Evolutionary conservation across 768 basidiomycete genomes (phyloP).

Genomic region (Amanita subjunquillea): DNA sequence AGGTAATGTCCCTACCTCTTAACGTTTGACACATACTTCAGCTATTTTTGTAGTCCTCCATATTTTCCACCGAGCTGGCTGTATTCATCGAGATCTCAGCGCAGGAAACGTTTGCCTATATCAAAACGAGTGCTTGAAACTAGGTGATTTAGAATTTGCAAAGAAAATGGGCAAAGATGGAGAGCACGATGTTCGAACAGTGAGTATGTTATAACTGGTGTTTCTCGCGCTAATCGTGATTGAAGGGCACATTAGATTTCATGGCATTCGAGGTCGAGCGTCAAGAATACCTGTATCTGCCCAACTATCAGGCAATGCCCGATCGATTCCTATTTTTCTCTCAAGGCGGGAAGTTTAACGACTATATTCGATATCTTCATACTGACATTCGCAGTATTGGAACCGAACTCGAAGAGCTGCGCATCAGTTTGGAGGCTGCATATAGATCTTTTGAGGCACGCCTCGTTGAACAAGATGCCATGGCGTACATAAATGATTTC

Average conservation of each 20-base stretch:
- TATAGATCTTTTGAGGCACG: background rate
- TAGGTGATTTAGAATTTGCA: background rate
- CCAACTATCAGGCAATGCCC: background rate
- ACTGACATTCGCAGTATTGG: background rate
- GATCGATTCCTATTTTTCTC: background rate
- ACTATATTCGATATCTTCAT: background rate
- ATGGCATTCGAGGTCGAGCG: background rate
- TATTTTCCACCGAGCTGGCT: background rate
- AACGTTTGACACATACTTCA: background rate
- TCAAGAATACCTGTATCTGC: too few relatives aligned
- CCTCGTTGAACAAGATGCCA: background rate
- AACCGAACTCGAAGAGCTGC: background rate
- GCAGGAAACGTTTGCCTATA: background rate
- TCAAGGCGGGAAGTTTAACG: background rate
- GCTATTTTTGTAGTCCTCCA: background rate
- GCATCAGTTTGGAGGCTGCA: background rate
- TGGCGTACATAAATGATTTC: background rate
- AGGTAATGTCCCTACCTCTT: background rate
- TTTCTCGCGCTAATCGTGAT: background rate
- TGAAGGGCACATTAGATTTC: background rate
- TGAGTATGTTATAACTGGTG: background rate
- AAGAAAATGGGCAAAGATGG: background rate
- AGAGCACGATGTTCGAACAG: background rate
- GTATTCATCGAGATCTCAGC: background rate
- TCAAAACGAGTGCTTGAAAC: background rate